Base-by-base conservation (phyloP, 805 yeast species). In the Blastobotrys parvus region DNA sequence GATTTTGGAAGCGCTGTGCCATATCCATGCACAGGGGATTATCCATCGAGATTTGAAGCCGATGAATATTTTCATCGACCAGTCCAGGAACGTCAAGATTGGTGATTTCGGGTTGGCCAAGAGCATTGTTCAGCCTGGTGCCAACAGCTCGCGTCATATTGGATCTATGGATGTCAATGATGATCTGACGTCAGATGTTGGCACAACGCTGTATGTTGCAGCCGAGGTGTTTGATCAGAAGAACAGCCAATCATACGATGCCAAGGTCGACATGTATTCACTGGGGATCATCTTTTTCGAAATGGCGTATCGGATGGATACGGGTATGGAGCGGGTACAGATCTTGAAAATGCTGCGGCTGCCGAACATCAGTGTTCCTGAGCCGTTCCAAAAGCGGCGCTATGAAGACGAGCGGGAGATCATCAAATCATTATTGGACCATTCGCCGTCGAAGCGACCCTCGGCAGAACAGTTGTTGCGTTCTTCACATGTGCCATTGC, bases 31-130 rank as follows among this genome's bases (percentile, higher is more conserved):
- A 0, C 94, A 86, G 58, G 96, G 97, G 1, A 88, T 90, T 39
- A 89, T 92, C 49, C 98, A 92, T 63, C 72, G 98, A 45, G 98
- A 92, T 59, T 70, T 92, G 53, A 92, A 92, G 60, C 97, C 98
- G 1, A 84, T 85, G 74, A 92, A 92, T 59, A 86, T 92, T 58
- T 92, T 92, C 67, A 88, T 92, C 53, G 98, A 92, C 61, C 83
- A 82, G 50, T 75, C 84, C 1, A 80, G 83, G 52, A 88, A 90
- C 56, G 80, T 92, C 45, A 92, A 92, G 59, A 82, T 92, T 34
- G 98, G 98, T 56, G 99, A 92, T 59, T 92, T 92, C 63, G 99
- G 99, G 0, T 72, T 92, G 45, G 99, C 99, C 0, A 88, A 89
- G 51, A 89, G 59, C 40, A 55, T 61, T n/a, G 58, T 50, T 2